Percentiles rank a stretch among this genome's conserved stretches.
Evolutionary conservation across 2,329 filamentous ascomycete species (phyloP).

Genomic region (Seiridium unicorne): DNA sequence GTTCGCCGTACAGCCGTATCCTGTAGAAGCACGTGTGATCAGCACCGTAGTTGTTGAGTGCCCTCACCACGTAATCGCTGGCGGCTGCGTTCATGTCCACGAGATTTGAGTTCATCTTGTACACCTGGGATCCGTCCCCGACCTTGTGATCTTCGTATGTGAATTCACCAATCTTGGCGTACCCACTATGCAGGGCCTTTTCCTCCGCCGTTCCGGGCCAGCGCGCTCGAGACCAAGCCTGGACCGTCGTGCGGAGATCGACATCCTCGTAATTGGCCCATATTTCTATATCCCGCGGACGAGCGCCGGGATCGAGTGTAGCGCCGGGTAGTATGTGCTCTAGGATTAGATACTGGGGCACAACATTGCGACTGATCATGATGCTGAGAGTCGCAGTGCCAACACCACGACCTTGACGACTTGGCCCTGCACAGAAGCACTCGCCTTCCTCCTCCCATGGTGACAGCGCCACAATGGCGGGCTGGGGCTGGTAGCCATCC

Average conservation of each 20-base stretch:
- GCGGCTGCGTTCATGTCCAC: slow-evolving; percentile 45
- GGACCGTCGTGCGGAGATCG: slow-evolving; percentile 35
- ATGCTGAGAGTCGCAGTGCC: slow-evolving; percentile 64
- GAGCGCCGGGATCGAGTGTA: slow-evolving; percentile 59
- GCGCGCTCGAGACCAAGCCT: slow-evolving; percentile 40
- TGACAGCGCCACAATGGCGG: slow-evolving; percentile 56
- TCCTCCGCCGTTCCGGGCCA: slow-evolving; percentile 32
- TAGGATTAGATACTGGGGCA: slow-evolving; percentile 68
- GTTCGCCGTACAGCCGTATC: slow-evolving; percentile 54
- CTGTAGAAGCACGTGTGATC: slow-evolving; percentile 67
- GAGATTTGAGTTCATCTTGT: slow-evolving; percentile 51
- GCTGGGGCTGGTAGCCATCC: slow-evolving; percentile 23
- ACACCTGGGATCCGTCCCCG: slow-evolving; percentile 49
- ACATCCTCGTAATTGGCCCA: slow-evolving; percentile 59
- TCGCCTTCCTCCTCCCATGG: slow-evolving; percentile 79
- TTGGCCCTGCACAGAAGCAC: slow-evolving; percentile 75
- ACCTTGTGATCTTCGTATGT: slow-evolving; percentile 45
- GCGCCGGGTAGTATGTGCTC: slow-evolving; percentile 67
- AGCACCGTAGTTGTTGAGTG: slow-evolving; percentile 57
- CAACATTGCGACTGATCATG: slow-evolving; percentile 53
- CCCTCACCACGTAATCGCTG: slow-evolving; percentile 52
- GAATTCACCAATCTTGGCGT: slow-evolving; percentile 58
- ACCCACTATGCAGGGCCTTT: slow-evolving; percentile 35
- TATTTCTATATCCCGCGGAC: slow-evolving; percentile 68
- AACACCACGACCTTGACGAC: slow-evolving; percentile 41